These are phyloP conservation scores for Candida peoriensis DNA, from an alignment of 805 yeast species.

Conservation along the genomic window DNA sequence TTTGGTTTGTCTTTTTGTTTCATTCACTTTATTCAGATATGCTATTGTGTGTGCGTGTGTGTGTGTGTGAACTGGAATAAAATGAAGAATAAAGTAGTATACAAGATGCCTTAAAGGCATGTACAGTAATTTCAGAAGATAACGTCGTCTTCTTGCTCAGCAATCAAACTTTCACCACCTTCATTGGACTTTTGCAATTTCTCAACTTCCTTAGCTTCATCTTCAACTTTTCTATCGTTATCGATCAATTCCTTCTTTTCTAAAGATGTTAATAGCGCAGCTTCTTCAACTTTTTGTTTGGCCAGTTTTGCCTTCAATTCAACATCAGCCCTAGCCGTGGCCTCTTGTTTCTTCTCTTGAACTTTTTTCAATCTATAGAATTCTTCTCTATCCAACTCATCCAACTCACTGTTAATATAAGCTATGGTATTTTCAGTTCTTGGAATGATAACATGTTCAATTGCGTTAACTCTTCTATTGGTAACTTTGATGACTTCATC, in stretches of 20 bases:
- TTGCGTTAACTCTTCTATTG: slow-evolving; percentile 96
- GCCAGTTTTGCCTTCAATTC: slow-evolving; percentile 26
- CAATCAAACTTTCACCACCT: slow-evolving; percentile 24
- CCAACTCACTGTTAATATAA: slow-evolving; percentile 91
- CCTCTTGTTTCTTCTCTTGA: slow-evolving; percentile 25
- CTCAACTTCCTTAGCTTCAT: slow-evolving; percentile 7
- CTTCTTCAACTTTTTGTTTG: slow-evolving; percentile 22
- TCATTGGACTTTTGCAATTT: slow-evolving; percentile 6
- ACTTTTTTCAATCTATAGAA: slow-evolving; percentile 95
- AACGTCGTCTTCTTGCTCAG: slow-evolving; percentile 41
- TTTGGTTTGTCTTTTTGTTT: too few species aligned
- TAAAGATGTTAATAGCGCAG: slow-evolving; percentile 12
- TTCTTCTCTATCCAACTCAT: slow-evolving; percentile 97
- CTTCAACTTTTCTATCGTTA: not conserved
- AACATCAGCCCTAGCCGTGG: slow-evolving; percentile 25
- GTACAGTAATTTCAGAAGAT: slow-evolving; percentile 39
- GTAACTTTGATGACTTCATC: slow-evolving; percentile 98
- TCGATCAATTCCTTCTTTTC: slow-evolving; percentile 11
- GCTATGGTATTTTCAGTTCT: slow-evolving; percentile 93
- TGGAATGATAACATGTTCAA: slow-evolving; percentile 96
- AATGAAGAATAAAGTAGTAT: too few species aligned
- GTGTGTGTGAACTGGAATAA: too few species aligned
- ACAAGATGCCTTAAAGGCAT: too few species aligned
- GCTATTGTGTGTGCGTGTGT: too few species aligned
- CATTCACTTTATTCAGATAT: too few species aligned